Evolutionary conservation across 2,329 filamentous ascomycete genomes (phyloP), one percentile per base, ranked within the genome.

Genomic region (Monosporascus sp.): DNA sequence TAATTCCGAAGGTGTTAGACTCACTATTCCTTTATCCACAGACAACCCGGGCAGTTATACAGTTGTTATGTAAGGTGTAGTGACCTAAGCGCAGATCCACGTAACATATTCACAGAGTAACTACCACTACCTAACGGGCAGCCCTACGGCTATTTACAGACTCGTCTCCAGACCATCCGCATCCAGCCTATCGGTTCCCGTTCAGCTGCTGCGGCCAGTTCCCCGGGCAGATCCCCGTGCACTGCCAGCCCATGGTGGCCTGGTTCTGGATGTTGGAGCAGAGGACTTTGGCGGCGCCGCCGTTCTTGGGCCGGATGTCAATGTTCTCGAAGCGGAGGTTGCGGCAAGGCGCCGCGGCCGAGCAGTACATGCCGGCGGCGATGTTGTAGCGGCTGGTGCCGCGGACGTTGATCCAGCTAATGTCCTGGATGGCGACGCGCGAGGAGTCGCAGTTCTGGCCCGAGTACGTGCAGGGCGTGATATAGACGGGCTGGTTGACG

Each of bases 351-450:
- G 68, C 69, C 2, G 64, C 58, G 11, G 67, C 62, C 14, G 68
- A 69, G 62, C 74, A 77, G 62, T 78, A 74, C 45, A 78, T 75
- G 5, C 71, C 75, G 7, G 70, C 70, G 2, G 72, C 76, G 22
- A 78, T 70, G 58, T 79, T 78, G 57, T 77, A 78, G 35, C 72
- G 65, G 53, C 70, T 73, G 3, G 76, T 79, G 6, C 77, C 77
- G 2, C 72, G 75, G 50, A 79, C 71, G 58, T 79, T 80, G 53
- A 75, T 69, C 74, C 75, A 78, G 39, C 67, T 73, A 24, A 79
- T 65, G 57, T 79, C 74, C 38, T 66, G 67, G 53, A 79, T 78
- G 49, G 72, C 64, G 41, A 77, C 63, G 44, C 70, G 67, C 36
- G 68, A 72, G 17, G 60, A 62, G 57, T 75, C 73, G 64, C 73